Base-by-base conservation (phyloP, 176 grass and related monocot species). In the Avena sativa region DNA sequence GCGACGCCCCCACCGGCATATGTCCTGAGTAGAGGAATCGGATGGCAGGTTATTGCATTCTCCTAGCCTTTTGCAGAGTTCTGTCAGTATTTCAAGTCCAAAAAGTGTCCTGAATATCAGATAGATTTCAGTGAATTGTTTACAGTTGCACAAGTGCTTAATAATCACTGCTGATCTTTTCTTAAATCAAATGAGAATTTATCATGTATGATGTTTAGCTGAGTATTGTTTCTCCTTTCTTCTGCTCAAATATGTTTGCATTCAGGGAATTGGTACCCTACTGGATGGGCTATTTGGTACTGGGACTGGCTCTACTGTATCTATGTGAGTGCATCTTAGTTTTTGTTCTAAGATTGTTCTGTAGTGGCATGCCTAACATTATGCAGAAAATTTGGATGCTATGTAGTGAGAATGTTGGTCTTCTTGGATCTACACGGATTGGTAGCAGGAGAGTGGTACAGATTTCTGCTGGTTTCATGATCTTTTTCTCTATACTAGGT, bases 391-490 rank as follows among this genome's bases (percentile, higher is more conserved):
- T 85, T 44, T 87, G 32, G n/a, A 52, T 50, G 26, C 30, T 52
- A 82, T 74, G 66, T 74, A 99, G 97, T 50, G 97, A 99, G 89
- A 99, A 99, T 44, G 94, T 99, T 26, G 97, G 97, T 74, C 94
- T 99, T 82, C 97, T 99, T 64, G 97, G 97, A 86, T 96, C 97
- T 47, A 99, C 97, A 30, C 92, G 94, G 73, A 86, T 99, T 28
- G 97, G 97, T 52, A 96, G 97, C 74, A 90, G 97, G 65, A 92
- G 97, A 83, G 90, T 96, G 77, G 87, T 99, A 85, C 97, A 99
- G 57, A 96, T 99, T 78, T 99, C 97, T 78, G 94, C 94, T 87
- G 92, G 90, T 89, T 99, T 99, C 85, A 99, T 99, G 97, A 94
- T 99, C n/a, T 94, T 99, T 77, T 99, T 99, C 87, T 99, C 97